phyloP scores from a whole-genome alignment of 1,284 basidiomycete genomes.

The Ceratobasidium sp. region DNA sequence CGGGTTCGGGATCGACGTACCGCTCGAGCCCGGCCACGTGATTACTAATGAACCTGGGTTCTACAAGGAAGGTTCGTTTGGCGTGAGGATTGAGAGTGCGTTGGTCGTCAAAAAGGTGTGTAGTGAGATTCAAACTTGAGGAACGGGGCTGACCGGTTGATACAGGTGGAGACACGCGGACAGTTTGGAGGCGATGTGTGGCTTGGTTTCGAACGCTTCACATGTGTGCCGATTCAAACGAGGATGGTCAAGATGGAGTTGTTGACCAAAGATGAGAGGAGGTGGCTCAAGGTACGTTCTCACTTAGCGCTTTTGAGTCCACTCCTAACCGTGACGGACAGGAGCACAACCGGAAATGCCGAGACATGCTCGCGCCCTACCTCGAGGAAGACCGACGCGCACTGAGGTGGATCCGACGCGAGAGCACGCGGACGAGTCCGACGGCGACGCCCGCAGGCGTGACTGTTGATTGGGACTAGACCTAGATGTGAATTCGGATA shows the following conservation, averaged over 20 bases:
- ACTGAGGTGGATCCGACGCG: constrained; percentile 80
- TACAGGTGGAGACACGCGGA: constrained; percentile 66
- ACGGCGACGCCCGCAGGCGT: constrained; percentile 63
- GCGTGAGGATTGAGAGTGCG: constrained; percentile 90
- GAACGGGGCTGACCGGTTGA: background rate
- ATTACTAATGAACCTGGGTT: constrained; percentile 90
- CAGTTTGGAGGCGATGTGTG: constrained; percentile 79
- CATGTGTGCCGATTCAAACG: constrained; percentile 90
- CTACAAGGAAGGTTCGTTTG: constrained; percentile 87
- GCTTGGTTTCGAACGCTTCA: constrained; percentile 89
- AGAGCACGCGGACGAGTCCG: constrained; percentile 54
- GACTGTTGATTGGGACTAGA: constrained; percentile 77
- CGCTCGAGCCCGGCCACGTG: constrained; percentile 82
- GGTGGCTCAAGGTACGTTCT: constrained; percentile 81
- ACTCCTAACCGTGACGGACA: constrained; percentile 51
- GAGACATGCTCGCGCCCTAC: constrained; percentile 74
- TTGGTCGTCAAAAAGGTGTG: constrained; percentile 74
- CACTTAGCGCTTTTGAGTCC: constrained; percentile 46
- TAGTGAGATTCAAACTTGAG: constrained; percentile 54
- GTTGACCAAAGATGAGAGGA: constrained; percentile 85
- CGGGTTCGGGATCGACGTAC: constrained; percentile 71
- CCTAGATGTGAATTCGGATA: background rate
- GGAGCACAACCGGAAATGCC: constrained; percentile 87
- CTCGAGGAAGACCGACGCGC: constrained; percentile 84
- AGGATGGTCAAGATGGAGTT: constrained; percentile 87